Percentiles rank a stretch among this genome's conserved stretches.
Evolutionary conservation across 2,329 filamentous ascomycete genomes (phyloP).

Genomic region (Didymella keratinophila): DNA sequence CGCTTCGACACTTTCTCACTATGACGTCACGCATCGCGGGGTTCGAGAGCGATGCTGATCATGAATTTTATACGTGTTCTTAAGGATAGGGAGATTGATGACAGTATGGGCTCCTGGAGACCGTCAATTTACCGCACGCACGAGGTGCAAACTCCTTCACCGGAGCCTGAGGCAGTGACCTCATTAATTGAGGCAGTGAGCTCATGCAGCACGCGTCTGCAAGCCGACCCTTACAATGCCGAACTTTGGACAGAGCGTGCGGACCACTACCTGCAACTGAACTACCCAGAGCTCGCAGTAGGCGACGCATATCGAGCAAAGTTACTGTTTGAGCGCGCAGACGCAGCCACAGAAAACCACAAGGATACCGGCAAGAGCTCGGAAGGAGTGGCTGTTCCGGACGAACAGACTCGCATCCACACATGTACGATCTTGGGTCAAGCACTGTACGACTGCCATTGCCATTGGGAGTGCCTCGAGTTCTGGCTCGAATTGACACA

Average conservation of each 20-base stretch:
- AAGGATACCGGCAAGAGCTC: background rate
- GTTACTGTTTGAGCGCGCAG: constrained; percentile 38
- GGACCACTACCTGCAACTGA: constrained; percentile 8
- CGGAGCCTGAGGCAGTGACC: background rate
- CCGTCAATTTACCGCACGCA: constrained; percentile 12
- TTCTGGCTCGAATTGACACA: constrained; percentile 15
- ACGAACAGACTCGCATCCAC: background rate
- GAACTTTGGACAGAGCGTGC: constrained; percentile 8
- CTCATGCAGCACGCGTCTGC: constrained; percentile 3
- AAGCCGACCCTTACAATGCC: constrained; percentile 6
- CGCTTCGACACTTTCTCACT: background rate
- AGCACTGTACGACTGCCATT: constrained; percentile 36
- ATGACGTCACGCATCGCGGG: constrained; percentile 15
- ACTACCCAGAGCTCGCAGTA: constrained; percentile 42
- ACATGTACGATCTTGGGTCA: constrained; percentile 25
- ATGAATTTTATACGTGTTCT: background rate
- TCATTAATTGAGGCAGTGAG: constrained; percentile 1
- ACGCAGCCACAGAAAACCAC: background rate
- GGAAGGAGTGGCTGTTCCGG: background rate
- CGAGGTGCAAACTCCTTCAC: constrained; percentile 9
- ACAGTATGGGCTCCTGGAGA: constrained; percentile 1
- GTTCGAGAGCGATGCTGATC: background rate
- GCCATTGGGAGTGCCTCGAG: constrained; percentile 28
- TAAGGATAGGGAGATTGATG: background rate
- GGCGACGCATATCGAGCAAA: constrained; percentile 44